Conservation (phyloP, 164 flowering plant species). For the Umbilicus rupestris region DNA sequence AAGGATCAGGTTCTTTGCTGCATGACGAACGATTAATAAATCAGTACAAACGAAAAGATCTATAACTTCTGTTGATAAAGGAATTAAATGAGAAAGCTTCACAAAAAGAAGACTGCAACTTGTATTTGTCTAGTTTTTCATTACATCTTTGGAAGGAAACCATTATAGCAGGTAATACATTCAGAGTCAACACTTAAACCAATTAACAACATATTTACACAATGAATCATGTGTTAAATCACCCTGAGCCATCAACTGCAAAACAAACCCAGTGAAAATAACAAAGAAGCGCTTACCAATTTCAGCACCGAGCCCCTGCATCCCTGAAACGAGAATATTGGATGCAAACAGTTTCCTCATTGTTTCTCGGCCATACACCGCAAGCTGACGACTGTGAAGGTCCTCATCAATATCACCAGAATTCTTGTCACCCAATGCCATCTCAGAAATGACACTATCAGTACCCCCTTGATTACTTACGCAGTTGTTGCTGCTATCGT, state of each 20-base stretch:
- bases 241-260: background rate
- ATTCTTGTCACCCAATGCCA: slow-evolving; percentile 23
- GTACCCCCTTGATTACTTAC: slow-evolving; percentile 2
- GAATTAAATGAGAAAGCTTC: background rate
- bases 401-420: slow-evolving; percentile 76
- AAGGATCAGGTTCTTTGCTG: slow-evolving; percentile 87
- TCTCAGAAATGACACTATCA: background rate
- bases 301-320: slow-evolving; percentile 93
- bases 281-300: slow-evolving; percentile 41
- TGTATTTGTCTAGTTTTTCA: background rate
- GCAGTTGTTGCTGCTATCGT: background rate
- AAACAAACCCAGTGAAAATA: background rate
- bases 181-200: background rate
- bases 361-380: slow-evolving; percentile 92
- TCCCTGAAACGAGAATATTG: slow-evolving; percentile 77
- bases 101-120: slow-evolving; percentile 2
- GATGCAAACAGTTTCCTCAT: slow-evolving; percentile 83
- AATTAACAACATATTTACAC: slow-evolving; percentile 18
- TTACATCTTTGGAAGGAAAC: slow-evolving; percentile 1
- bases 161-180: slow-evolving; percentile 7
- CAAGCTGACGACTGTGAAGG: slow-evolving; percentile 93
- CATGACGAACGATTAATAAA: slow-evolving; percentile 12
- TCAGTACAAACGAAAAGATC: background rate
- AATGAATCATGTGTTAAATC: background rate
- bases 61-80: background rate